Conservation (phyloP, 1,284 basidiomycete genomes). For the Ceratobasidium papillatum region DNA sequence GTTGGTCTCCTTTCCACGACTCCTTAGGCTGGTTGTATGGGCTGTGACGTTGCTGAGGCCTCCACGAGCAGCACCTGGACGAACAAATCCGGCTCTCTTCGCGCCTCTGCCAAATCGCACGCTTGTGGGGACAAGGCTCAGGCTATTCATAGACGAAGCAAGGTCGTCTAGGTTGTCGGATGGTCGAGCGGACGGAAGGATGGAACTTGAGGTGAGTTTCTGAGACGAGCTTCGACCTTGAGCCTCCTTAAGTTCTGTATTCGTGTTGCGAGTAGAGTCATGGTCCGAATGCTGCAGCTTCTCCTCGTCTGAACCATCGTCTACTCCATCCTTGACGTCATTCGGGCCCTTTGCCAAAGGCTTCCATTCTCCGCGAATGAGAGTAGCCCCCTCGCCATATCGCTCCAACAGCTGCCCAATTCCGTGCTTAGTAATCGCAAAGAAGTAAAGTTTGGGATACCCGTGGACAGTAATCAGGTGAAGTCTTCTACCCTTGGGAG, state of each 20-base stretch:
- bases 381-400: constrained; percentile 82
- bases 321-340: constrained; percentile 53
- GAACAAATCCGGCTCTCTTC: constrained; percentile 47
- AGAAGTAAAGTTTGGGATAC: constrained; percentile 88
- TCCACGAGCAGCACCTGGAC: constrained; percentile 26
- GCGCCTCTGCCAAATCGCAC: constrained; percentile 76
- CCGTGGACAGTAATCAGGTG: constrained; percentile 84
- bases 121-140: constrained; percentile 72
- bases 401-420: constrained; percentile 75
- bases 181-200: constrained; percentile 30
- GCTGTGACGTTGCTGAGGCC: constrained; percentile 28
- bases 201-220: constrained; percentile 33
- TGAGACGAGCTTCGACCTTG: background rate
- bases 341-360: constrained; percentile 33
- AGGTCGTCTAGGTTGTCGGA: constrained; percentile 58
- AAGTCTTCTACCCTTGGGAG: constrained; percentile 78
- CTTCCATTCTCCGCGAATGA: constrained; percentile 76
- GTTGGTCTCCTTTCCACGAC: background rate
- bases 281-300: constrained; percentile 51
- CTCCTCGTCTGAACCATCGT: constrained; percentile 30
- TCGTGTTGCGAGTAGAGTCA: constrained; percentile 40
- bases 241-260: constrained; percentile 41
- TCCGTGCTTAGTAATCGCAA: constrained; percentile 87
- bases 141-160: constrained; percentile 61
- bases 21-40: constrained; percentile 8